A percentile compares a stretch with the other conserved stretches of the same genome.
Conservation (phyloP, 352 stramenopile species). For the Aphanomyces cochlioides region DNA sequence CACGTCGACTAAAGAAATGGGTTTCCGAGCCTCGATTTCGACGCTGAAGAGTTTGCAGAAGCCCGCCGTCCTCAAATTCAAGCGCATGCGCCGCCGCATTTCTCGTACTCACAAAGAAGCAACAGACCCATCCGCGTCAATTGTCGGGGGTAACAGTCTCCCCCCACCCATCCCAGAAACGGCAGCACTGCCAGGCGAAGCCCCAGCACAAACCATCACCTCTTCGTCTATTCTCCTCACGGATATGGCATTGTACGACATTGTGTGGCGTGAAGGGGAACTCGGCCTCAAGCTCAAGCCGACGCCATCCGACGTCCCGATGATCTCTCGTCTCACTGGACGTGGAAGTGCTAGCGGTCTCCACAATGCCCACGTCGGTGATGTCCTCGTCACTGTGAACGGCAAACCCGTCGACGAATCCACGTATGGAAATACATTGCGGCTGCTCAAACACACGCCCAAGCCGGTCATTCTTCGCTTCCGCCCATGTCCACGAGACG, state of each 20-base stretch:
- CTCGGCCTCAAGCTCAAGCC: constrained; percentile 83
- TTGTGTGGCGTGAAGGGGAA: constrained; percentile 84
- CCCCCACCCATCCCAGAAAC: constrained; percentile 42
- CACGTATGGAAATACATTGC: constrained; percentile 78
- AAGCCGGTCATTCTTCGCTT: constrained; percentile 81
- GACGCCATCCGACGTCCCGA: constrained; percentile 62
- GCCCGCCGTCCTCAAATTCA: constrained; percentile 84
- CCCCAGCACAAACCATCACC: constrained; percentile 36
- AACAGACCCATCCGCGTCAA: background rate
- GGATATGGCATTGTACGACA: constrained; percentile 64
- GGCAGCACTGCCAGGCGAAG: constrained; percentile 35
- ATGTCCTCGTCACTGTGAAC: constrained; percentile 84
- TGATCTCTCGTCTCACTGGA: constrained; percentile 79
- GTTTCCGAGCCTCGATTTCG: constrained; percentile 81
- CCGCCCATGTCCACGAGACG: constrained; percentile 38
- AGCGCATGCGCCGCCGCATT: constrained; percentile 73
- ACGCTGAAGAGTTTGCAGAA: constrained; percentile 83
- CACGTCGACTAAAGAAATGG: constrained; percentile 77
- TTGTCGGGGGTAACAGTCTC: background rate
- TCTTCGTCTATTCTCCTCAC: constrained; percentile 3
- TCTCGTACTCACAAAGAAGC: constrained; percentile 35
- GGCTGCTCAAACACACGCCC: constrained; percentile 83
- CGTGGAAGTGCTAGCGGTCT: constrained; percentile 77
- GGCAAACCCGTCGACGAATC: constrained; percentile 70
- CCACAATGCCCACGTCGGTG: constrained; percentile 75